A percentile compares a stretch with the other conserved stretches of the same genome.
phyloP scores from a whole-genome alignment of 1,139 yeast genomes.

The Diutina sp. region DNA sequence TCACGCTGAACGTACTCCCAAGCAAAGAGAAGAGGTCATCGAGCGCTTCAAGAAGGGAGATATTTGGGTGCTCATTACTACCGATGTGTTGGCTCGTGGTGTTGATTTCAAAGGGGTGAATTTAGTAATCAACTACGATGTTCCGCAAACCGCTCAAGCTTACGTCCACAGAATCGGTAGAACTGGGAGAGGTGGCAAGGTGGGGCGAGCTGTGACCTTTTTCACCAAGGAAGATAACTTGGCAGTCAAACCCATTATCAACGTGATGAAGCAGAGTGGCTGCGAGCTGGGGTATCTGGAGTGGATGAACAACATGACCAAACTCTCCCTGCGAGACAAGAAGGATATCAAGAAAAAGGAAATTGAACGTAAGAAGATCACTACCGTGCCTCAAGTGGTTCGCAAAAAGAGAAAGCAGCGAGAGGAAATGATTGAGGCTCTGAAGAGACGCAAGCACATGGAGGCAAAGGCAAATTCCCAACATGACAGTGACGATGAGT shows the following conservation, averaged over 20 bases:
- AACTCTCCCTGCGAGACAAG: slow-evolving; percentile 56
- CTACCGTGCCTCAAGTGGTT: slow-evolving; percentile 72
- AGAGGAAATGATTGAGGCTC: slow-evolving; percentile 67
- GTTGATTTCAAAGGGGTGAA: slow-evolving; percentile 95
- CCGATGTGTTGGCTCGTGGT: slow-evolving; percentile 94
- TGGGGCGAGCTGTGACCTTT: slow-evolving; percentile 81
- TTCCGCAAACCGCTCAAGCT: slow-evolving; percentile 87
- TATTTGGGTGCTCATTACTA: slow-evolving; percentile 91
- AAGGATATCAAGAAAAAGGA: slow-evolving; percentile 47
- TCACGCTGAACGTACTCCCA: slow-evolving; percentile 87
- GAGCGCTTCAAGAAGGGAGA: slow-evolving; percentile 81
- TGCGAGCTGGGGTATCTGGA: slow-evolving; percentile 49
- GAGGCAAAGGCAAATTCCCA: neutral
- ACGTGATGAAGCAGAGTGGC: slow-evolving; percentile 93
- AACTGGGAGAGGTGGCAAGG: slow-evolving; percentile 91
- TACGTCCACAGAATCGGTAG: slow-evolving; percentile 98
- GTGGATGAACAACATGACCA: slow-evolving; percentile 78
- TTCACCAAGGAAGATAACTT: slow-evolving; percentile 82
- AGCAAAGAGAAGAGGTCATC: slow-evolving; percentile 78
- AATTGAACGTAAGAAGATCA: slow-evolving; percentile 57
- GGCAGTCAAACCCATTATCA: slow-evolving; percentile 71
- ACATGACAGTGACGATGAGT: slow-evolving; percentile 3
- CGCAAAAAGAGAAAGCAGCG: slow-evolving; percentile 51
- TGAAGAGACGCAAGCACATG: slow-evolving; percentile 44
- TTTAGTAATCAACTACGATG: slow-evolving; percentile 89